phyloP scores from a whole-genome alignment of 2,329 filamentous ascomycete species.

The Colletotrichum orbiculare region DNA sequence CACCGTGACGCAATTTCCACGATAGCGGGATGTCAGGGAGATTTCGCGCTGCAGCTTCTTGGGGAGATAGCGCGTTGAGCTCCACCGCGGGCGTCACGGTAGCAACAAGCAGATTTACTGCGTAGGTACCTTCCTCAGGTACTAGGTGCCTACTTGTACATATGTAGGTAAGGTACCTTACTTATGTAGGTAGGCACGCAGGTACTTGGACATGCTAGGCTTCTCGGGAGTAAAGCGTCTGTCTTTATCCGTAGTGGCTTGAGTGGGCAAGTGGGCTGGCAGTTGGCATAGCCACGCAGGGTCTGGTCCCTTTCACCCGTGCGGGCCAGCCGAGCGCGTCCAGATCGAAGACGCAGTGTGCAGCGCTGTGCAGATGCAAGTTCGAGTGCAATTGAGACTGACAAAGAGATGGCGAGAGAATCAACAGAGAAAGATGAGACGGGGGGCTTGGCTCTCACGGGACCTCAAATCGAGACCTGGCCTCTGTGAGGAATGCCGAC shows the following conservation, averaged over 20 bases:
- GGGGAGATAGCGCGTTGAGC: constrained; percentile 15
- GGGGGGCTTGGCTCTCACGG: constrained; percentile 23
- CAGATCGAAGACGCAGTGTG: constrained; percentile 12
- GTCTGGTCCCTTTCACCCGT: constrained; percentile 36
- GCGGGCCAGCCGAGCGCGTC: constrained; percentile 16
- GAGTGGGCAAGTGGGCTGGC: too few relatives aligned
- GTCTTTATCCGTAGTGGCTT: too few relatives aligned
- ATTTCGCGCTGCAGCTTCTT: constrained; percentile 20
- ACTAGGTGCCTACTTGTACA: too few relatives aligned
- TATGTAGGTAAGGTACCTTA: background rate
- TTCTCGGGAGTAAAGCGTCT: too few relatives aligned
- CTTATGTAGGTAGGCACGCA: background rate
- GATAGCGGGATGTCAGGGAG: constrained; percentile 25
- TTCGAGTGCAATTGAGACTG: constrained; percentile 14
- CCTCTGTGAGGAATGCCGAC: constrained; percentile 13
- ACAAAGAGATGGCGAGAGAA: background rate
- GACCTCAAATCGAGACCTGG: constrained; percentile 24
- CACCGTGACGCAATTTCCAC: constrained; percentile 32
- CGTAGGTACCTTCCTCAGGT: too few relatives aligned
- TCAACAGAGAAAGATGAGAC: constrained; percentile 6
- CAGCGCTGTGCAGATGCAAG: constrained; percentile 23
- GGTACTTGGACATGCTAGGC: too few relatives aligned
- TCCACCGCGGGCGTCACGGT: constrained; percentile 26
- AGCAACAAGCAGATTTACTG: constrained; percentile 1
- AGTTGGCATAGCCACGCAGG: constrained; percentile 36